Conservation (phyloP, 768 basidiomycete species). For the Kwoniella dejecticola region DNA sequence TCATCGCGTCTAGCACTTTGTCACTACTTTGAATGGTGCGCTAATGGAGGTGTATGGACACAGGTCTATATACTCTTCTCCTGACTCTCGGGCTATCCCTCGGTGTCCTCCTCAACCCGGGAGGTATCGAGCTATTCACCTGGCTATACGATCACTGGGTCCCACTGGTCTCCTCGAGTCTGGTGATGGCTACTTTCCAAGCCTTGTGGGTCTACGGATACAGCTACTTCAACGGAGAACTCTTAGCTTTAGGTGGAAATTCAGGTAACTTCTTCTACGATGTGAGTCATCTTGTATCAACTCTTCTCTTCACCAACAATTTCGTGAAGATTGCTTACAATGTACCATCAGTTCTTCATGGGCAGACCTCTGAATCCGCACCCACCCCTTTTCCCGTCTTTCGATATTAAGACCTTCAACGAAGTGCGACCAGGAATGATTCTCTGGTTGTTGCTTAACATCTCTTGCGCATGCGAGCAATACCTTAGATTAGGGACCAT, state of each 20-base stretch:
- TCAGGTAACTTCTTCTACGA: slow-evolving; percentile 84
- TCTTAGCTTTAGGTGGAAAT: slow-evolving; percentile 92
- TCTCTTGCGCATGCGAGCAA: slow-evolving; percentile 89
- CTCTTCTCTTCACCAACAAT: neutral
- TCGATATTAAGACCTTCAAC: slow-evolving; percentile 77
- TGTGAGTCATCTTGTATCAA: slow-evolving; percentile 60
- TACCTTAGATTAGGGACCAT: slow-evolving; percentile 73
- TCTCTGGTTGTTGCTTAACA: slow-evolving; percentile 85
- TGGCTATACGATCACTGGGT: slow-evolving; percentile 91
- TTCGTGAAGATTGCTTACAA: neutral
- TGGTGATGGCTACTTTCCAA: slow-evolving; percentile 76
- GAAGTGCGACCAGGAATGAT: slow-evolving; percentile 89
- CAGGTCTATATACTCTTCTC: slow-evolving; percentile 85
- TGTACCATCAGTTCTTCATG: slow-evolving; percentile 45
- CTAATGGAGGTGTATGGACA: neutral
- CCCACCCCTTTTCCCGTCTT: slow-evolving; percentile 55
- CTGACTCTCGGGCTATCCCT: slow-evolving; percentile 72
- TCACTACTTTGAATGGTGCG: too few species aligned
- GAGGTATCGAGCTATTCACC: slow-evolving; percentile 78
- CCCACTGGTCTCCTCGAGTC: slow-evolving; percentile 78
- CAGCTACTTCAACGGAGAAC: slow-evolving; percentile 69
- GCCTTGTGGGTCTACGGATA: slow-evolving; percentile 68
- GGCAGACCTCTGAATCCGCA: slow-evolving; percentile 74
- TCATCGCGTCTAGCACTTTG: too few species aligned
- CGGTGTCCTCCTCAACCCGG: slow-evolving; percentile 68